Percentiles rank a stretch among this genome's conserved stretches.
These are phyloP conservation scores for Fusarium praegraminearum DNA, from an alignment of 2,329 filamentous ascomycete species.

Conservation along the genomic window DNA sequence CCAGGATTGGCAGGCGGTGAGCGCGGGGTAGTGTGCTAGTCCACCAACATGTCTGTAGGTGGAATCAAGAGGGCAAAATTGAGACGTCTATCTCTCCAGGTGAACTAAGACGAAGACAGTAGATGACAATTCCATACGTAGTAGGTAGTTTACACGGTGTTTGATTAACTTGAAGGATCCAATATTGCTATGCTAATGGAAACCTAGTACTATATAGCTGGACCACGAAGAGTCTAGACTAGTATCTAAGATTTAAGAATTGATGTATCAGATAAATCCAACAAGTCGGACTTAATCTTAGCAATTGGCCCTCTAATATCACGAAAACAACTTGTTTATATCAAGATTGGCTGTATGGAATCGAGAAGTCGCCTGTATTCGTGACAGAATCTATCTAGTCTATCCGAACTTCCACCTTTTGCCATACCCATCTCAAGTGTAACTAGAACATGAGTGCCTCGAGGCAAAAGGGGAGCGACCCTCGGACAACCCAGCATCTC, in stretches of 20 bases:
- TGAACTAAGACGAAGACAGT: neutral
- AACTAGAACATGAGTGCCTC: neutral
- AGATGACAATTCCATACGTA: neutral
- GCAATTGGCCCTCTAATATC: neutral
- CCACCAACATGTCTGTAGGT: neutral
- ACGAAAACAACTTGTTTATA: neutral
- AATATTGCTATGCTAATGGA: neutral
- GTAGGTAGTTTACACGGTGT: neutral
- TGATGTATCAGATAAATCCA: neutral
- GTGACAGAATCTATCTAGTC: slow-evolving; percentile 11
- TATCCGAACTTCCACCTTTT: slow-evolving; percentile 24
- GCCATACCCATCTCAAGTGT: slow-evolving; percentile 7
- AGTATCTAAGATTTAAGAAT: neutral
- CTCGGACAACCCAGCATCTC: slow-evolving; percentile 27
- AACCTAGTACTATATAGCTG: neutral
- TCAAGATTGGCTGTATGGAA: neutral
- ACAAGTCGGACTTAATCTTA: neutral
- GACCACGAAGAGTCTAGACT: neutral
- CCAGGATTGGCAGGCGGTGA: slow-evolving; percentile 47
- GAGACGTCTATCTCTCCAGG: neutral
- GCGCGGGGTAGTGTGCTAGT: slow-evolving; percentile 16
- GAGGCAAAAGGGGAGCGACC: slow-evolving; percentile 19
- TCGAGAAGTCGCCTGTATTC: neutral
- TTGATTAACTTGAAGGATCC: neutral
- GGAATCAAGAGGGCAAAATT: neutral